Evolutionary conservation across 2,329 filamentous ascomycete species (phyloP).

Genomic region (Trichophyton equinum): DNA sequence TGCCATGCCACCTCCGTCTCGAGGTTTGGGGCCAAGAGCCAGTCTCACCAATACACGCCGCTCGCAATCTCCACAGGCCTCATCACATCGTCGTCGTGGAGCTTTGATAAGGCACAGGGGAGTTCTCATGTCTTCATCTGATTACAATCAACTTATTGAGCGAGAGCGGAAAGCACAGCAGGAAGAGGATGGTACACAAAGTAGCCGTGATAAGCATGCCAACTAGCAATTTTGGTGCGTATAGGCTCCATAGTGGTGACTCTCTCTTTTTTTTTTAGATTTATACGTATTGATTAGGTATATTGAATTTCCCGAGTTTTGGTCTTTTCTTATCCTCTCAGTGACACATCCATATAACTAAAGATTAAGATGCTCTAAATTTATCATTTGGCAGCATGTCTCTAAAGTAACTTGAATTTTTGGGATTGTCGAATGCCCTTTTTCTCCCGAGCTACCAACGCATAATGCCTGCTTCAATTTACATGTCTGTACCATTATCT

Average conservation of each 20-base stretch:
- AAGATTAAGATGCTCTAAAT: too few species aligned
- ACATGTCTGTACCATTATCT: not conserved
- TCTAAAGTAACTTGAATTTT: too few species aligned
- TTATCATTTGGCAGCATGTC: too few species aligned
- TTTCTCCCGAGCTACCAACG: too few species aligned
- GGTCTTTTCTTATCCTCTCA: too few species aligned
- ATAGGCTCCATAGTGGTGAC: too few species aligned
- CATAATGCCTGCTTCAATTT: too few species aligned
- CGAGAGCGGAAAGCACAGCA: not conserved
- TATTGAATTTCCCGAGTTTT: too few species aligned
- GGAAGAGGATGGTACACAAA: not conserved
- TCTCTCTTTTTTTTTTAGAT: not conserved
- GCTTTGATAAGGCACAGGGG: not conserved
- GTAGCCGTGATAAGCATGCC: not conserved
- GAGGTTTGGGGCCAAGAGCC: not conserved
- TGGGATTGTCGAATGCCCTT: too few species aligned
- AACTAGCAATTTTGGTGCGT: not conserved
- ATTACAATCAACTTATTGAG: not conserved
- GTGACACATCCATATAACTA: too few species aligned
- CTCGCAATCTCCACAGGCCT: not conserved
- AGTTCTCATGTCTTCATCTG: not conserved
- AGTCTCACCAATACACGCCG: not conserved
- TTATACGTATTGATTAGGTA: not conserved
- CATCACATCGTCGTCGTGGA: not conserved
- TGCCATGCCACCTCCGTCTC: not conserved